A percentile compares a stretch with the other conserved stretches of the same genome.
Evolutionary conservation across 2,329 filamentous ascomycete species (phyloP).

Genomic region (Penicillium fuscoglaucum): DNA sequence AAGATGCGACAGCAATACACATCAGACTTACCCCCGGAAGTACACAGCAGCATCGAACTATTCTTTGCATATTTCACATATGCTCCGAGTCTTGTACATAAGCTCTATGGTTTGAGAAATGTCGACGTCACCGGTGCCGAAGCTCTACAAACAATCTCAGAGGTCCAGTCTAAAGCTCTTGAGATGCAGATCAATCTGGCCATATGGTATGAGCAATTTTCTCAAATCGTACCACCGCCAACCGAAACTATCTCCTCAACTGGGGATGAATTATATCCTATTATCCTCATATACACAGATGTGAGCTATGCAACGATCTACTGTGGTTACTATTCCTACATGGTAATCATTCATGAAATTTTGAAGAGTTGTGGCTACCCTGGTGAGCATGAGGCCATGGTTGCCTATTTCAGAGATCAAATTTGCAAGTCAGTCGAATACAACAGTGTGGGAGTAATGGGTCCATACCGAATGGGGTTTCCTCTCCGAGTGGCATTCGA

Average conservation of each 20-base stretch:
- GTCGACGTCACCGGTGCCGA: slow-evolving; percentile 14
- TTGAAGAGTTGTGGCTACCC: slow-evolving; percentile 24
- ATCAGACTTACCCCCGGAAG: slow-evolving; percentile 7
- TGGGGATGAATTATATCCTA: slow-evolving; percentile 23
- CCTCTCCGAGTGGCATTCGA: slow-evolving; percentile 29
- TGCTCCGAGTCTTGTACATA: slow-evolving; percentile 30
- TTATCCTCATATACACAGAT: slow-evolving; percentile 25
- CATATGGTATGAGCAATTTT: slow-evolving; percentile 27
- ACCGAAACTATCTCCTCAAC: slow-evolving; percentile 21
- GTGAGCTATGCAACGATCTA: slow-evolving; percentile 26
- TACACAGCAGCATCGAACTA: slow-evolving; percentile 27
- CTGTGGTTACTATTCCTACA: slow-evolving; percentile 30
- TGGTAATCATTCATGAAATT: slow-evolving; percentile 30
- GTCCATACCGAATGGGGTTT: slow-evolving; percentile 32
- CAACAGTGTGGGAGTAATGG: slow-evolving; percentile 25
- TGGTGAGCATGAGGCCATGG: slow-evolving; percentile 26
- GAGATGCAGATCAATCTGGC: slow-evolving; percentile 23
- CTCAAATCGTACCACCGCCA: slow-evolving; percentile 19
- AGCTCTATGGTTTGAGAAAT: slow-evolving; percentile 24
- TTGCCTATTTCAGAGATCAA: slow-evolving; percentile 29
- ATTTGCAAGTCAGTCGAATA: slow-evolving; percentile 37
- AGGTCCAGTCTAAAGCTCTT: slow-evolving; percentile 19
- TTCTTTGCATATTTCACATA: slow-evolving; percentile 31
- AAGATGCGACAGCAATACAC: slow-evolving; percentile 28
- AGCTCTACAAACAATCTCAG: slow-evolving; percentile 16